phyloP scores from a whole-genome alignment of 2,329 filamentous ascomycete genomes.

The Blumeriella jaapii region DNA sequence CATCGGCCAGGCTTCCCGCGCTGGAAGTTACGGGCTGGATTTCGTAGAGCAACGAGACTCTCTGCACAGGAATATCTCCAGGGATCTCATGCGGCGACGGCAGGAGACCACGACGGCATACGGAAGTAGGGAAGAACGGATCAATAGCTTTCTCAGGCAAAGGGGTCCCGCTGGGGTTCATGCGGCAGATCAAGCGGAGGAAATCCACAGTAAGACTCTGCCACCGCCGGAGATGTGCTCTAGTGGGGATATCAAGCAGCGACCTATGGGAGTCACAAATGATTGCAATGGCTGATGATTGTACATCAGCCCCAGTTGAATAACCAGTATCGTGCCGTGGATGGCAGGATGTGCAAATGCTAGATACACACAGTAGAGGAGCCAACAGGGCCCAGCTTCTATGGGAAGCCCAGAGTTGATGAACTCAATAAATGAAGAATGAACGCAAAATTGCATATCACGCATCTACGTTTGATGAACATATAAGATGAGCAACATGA shows the following conservation, averaged over 20 bases:
- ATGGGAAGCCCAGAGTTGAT: constrained; percentile 3
- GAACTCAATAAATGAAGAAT: neutral
- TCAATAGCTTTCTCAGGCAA: constrained; percentile 66
- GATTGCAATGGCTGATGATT: too few relatives aligned
- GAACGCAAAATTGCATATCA: constrained; percentile 2
- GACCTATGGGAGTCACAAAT: constrained; percentile 8
- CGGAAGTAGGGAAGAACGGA: constrained; percentile 49
- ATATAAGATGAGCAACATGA: too few relatives aligned
- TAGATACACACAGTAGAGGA: too few relatives aligned
- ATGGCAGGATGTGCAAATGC: too few relatives aligned
- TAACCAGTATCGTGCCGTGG: too few relatives aligned
- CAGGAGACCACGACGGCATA: constrained; percentile 40
- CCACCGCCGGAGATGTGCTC: constrained; percentile 35
- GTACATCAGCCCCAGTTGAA: too few relatives aligned
- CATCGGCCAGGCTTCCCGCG: constrained; percentile 60
- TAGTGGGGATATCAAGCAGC: constrained; percentile 29
- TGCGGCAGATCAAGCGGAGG: constrained; percentile 28
- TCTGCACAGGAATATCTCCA: constrained; percentile 54
- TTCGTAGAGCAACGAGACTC: constrained; percentile 57
- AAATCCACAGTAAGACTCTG: constrained; percentile 34
- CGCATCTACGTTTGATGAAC: too few relatives aligned
- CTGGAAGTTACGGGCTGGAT: constrained; percentile 47
- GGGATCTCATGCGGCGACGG: constrained; percentile 43
- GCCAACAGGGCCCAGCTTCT: too few relatives aligned
- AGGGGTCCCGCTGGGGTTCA: constrained; percentile 39